These are phyloP conservation scores for Leccinum disarticulatum DNA, from an alignment of 768 basidiomycete species.

Conservation along the genomic window DNA sequence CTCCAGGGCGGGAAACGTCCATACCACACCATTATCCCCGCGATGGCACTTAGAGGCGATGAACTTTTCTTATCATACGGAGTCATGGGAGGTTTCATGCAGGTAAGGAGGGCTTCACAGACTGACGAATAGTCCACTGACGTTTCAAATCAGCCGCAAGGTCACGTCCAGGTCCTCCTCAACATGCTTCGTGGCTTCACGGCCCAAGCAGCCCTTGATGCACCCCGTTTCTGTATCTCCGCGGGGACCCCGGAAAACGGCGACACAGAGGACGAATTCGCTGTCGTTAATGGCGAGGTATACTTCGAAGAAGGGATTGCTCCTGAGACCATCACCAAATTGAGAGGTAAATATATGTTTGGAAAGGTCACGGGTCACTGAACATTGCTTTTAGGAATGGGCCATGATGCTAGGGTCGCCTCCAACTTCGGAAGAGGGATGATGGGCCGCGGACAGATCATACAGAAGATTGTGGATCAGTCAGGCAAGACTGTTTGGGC, in stretches of 20 bases:
- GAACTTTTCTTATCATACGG: constrained; percentile 89
- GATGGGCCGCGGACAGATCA: constrained; percentile 87
- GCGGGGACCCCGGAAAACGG: constrained; percentile 69
- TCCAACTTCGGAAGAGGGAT: constrained; percentile 59
- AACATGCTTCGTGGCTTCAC: constrained; percentile 88
- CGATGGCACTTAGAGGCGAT: constrained; percentile 71
- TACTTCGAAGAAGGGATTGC: constrained; percentile 87
- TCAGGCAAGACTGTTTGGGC: constrained; percentile 87
- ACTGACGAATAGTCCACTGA: background rate
- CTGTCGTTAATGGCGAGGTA: constrained; percentile 74
- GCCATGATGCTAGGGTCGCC: constrained; percentile 73
- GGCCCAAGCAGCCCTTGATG: constrained; percentile 87
- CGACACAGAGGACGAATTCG: constrained; percentile 47
- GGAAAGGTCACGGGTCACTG: background rate
- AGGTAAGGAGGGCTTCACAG: constrained; percentile 40
- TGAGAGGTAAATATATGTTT: constrained; percentile 53
- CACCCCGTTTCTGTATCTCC: constrained; percentile 95
- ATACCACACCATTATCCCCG: constrained; percentile 94
- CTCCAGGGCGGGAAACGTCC: constrained; percentile 76
- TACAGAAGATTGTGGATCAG: constrained; percentile 70
- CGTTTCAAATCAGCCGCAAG: constrained; percentile 67
- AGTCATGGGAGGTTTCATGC: constrained; percentile 93
- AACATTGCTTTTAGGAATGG: constrained; percentile 61
- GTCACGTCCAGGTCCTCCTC: constrained; percentile 91
- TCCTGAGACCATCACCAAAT: constrained; percentile 55